phyloP scores from a whole-genome alignment of 768 basidiomycete genomes.

The Auriscalpium vulgare region DNA sequence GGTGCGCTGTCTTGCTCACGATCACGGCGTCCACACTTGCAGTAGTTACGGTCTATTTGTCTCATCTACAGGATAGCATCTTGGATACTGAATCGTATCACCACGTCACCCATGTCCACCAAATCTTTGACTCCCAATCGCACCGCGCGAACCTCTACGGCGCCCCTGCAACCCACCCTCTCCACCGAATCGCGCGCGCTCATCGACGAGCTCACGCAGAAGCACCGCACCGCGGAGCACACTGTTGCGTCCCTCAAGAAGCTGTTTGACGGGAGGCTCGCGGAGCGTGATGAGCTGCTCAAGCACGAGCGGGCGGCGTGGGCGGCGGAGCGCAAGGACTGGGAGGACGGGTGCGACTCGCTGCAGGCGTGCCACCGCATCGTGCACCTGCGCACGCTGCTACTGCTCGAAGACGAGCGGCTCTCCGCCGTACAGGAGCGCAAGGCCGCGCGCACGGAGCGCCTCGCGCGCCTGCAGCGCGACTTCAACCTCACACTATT shows the following conservation, averaged over 20 bases:
- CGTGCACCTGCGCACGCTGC: conserved; percentile 48
- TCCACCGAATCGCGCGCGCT: no score
- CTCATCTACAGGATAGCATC: no score
- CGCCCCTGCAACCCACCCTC: no score
- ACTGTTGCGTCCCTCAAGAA: conserved; percentile 46
- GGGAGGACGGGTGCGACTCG: conserved; percentile 56
- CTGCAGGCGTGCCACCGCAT: conserved; percentile 58
- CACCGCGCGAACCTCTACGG: no score
- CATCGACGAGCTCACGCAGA: conserved; percentile 66
- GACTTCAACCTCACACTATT: conserved; percentile 66
- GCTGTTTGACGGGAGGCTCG: conserved; percentile 35
- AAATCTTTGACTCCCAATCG: no score
- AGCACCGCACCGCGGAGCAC: conserved; percentile 57
- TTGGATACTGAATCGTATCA: no score
- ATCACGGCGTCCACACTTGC: no score
- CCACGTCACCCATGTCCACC: no score
- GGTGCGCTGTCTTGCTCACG: no score
- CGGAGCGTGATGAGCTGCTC: conserved; percentile 34
- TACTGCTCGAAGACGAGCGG: conserved; percentile 48
- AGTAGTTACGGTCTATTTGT: no score
- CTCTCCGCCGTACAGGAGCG: conserved; percentile 43
- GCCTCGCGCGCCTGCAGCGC: conserved; percentile 48
- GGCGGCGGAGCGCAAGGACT: conserved; percentile 46
- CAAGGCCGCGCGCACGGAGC: conserved; percentile 48
- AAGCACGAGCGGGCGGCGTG: conserved; percentile 39